Conservation (phyloP, 2,329 filamentous ascomycete species). For the Immersiporthe knoxdaviesiana region DNA sequence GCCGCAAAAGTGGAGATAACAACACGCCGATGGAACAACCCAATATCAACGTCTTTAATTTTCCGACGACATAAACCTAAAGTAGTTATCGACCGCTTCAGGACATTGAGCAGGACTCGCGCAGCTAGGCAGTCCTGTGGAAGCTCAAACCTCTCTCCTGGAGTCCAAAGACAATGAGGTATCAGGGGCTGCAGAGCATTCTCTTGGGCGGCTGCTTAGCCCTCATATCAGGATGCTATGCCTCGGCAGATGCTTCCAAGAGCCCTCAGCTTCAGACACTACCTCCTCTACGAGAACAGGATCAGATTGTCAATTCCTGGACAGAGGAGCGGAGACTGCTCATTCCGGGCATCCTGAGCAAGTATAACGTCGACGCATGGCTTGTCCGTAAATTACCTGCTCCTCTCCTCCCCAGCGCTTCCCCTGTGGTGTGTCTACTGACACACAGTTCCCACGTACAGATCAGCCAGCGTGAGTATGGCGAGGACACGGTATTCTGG, state of each 20-base stretch:
- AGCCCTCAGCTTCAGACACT: slow-evolving; percentile 43
- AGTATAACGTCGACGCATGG: slow-evolving; percentile 53
- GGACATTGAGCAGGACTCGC: neutral
- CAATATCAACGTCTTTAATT: neutral
- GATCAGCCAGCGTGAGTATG: slow-evolving; percentile 56
- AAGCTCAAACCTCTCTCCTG: neutral
- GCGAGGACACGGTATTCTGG: slow-evolving; percentile 57
- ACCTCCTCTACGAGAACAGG: slow-evolving; percentile 49
- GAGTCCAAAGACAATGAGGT: neutral
- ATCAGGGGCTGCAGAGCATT: neutral
- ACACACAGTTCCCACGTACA: slow-evolving; percentile 30
- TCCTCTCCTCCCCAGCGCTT: slow-evolving; percentile 4
- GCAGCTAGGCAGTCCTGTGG: neutral
- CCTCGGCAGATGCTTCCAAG: slow-evolving; percentile 28
- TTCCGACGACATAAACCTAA: too few relatives aligned
- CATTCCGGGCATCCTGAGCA: slow-evolving; percentile 48
- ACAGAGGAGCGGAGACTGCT: slow-evolving; percentile 45
- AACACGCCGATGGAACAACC: neutral
- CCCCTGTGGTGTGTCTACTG: too few relatives aligned
- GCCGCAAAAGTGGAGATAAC: slow-evolving; percentile 2
- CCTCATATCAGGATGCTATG: slow-evolving; percentile 3
- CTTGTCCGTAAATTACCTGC: slow-evolving; percentile 44
- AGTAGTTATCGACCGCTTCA: neutral
- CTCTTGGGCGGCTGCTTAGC: slow-evolving; percentile 13
- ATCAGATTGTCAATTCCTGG: slow-evolving; percentile 48